A percentile compares a stretch with the other conserved stretches of the same genome.
Conservation (phyloP, 805 yeast species). For the Komagataella kurtzmanii region DNA sequence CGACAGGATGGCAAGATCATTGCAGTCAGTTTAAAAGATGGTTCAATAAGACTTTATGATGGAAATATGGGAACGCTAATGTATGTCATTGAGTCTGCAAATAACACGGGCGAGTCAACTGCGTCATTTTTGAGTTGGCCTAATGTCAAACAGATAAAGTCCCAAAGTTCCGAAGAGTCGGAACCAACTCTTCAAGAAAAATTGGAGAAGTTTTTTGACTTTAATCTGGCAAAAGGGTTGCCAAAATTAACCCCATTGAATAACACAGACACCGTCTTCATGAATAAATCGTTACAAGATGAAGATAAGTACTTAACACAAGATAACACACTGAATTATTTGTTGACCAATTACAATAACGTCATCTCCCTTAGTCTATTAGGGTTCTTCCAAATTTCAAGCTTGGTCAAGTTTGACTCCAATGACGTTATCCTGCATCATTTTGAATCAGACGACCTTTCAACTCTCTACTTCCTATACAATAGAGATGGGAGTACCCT, state of each 20-base stretch:
- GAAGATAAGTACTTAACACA: neutral
- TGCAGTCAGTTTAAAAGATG: conserved; percentile 11
- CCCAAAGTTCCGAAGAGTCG: neutral
- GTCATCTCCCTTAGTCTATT: neutral
- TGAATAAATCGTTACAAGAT: neutral
- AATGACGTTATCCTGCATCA: neutral
- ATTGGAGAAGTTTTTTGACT: conserved; percentile 4
- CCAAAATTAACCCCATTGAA: conserved; percentile 9
- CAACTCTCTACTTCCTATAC: conserved; percentile 13
- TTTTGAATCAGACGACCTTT: conserved; percentile 11
- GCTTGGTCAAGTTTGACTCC: neutral
- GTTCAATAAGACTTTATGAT: conserved; percentile 13
- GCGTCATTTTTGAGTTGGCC: neutral
- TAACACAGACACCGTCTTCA: neutral
- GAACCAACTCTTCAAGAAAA: neutral
- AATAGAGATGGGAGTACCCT: conserved; percentile 8
- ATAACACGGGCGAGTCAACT: neutral
- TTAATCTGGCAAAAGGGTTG: conserved; percentile 12
- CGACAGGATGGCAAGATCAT: conserved; percentile 11
- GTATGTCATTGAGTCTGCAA: neutral
- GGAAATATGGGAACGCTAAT: conserved; percentile 15
- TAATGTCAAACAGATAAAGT: neutral
- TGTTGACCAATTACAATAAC: neutral
- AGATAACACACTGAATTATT: neutral
- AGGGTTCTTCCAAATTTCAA: neutral